Base-by-base conservation (phyloP, 306 rosid genomes). In the Alnus glutinosa region DNA sequence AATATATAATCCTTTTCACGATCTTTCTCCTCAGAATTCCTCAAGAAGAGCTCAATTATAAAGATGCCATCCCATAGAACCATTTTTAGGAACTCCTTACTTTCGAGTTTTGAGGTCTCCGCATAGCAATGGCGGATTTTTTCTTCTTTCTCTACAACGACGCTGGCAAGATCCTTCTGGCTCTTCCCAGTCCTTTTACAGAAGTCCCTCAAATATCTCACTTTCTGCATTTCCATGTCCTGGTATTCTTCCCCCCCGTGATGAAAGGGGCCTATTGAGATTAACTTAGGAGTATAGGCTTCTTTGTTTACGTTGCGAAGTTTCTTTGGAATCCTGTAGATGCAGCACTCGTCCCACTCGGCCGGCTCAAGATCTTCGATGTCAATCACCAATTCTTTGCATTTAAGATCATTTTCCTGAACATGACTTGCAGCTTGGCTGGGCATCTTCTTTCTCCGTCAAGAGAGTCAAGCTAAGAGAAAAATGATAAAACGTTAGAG, bases 21-120 rank as follows among this genome's bases (percentile, higher is more conserved):
- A 4, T 42, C 46, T 4, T 12, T 42, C 0, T 47, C 80, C 1
- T 77, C 75, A 0, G 5, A 63, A 47, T 71, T 85, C 52, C 83
- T 78, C 57, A 86, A 11, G 9, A 91, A 62, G 34, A 91, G 90
- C 78, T 79, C 88, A 55, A 82, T 19, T 28, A 85, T 76, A 81
- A 85, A 85, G 69, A 77, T 19, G 8, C 79, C 82, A 54, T 85
- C 88, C 9, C 42, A 54, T 16, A 28, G 1, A 49, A 71, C 51
- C 73, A 79, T 51, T 1, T 19, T 59, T 18, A 50, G 39, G n/a
- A 59, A 79, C 10, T 54, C 52, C 1, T 34, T n/a, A 6, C 16
- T 59, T 7, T 3, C 6, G 55, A 48, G 44, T 12, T 47, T 14
- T 34, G 42, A 18, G 3, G n/a, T 1, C 8, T 63, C 67, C 8